Evolutionary conservation across 108 stramenopile species (phyloP).

Genomic region (Skeletonema potamos): DNA sequence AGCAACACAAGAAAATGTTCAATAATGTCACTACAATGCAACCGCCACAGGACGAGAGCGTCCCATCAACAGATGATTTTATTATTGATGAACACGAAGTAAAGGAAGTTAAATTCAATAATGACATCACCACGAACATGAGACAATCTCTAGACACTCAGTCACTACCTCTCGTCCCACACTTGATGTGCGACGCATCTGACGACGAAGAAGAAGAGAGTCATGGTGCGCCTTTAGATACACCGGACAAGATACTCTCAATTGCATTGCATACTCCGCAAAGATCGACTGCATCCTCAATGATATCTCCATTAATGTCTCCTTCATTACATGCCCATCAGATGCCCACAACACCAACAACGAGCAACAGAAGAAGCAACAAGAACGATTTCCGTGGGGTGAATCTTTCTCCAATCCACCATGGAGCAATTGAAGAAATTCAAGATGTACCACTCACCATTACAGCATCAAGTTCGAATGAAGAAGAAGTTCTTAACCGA

Average conservation of each 20-base stretch:
- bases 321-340: neutral
- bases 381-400: neutral
- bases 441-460: neutral
- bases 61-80: neutral
- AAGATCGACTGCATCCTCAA: neutral
- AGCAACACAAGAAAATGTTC: conserved; percentile 1
- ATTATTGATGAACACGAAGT: neutral
- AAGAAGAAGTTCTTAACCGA: neutral
- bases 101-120: neutral
- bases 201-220: conserved; percentile 20
- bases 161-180: conserved; percentile 8
- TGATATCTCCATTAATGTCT: neutral
- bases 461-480: neutral
- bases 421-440: neutral
- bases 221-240: neutral
- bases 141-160: neutral
- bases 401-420: neutral
- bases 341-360: neutral
- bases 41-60: neutral
- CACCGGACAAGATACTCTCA: neutral
- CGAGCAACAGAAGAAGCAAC: neutral
- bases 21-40: neutral
- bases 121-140: neutral
- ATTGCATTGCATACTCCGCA: neutral
- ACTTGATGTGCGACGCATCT: conserved; percentile 29